These are phyloP conservation scores for Tremellales sp. DNA, from an alignment of 1,284 basidiomycete species.

Conservation along the genomic window DNA sequence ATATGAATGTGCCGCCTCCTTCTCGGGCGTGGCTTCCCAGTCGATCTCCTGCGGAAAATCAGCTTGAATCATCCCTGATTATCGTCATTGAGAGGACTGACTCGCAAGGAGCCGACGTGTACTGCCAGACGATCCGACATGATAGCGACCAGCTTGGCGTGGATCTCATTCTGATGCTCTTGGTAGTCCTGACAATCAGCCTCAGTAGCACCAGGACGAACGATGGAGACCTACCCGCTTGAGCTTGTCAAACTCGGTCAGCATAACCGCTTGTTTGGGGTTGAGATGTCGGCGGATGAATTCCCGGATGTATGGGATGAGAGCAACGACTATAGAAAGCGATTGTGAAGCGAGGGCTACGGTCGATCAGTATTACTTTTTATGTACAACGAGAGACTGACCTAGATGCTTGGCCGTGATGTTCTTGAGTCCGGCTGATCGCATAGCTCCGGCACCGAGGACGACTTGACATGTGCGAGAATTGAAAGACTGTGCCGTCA, in stretches of 20 bases:
- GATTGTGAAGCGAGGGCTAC: conserved; percentile 91
- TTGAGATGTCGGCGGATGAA: conserved; percentile 87
- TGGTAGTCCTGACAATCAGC: conserved; percentile 73
- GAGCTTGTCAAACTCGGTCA: conserved; percentile 96
- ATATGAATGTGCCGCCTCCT: conserved; percentile 58
- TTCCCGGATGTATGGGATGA: conserved; percentile 94
- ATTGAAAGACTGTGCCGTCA: conserved; percentile 67
- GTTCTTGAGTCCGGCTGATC: conserved; percentile 93
- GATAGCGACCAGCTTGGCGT: conserved; percentile 94
- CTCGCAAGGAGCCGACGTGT: conserved; percentile 57
- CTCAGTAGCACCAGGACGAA: background rate
- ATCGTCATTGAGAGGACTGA: conserved; percentile 13
- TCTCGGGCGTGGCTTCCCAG: conserved; percentile 63
- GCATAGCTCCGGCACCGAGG: conserved; percentile 94
- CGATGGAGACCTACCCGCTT: conserved; percentile 63
- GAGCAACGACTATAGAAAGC: conserved; percentile 86
- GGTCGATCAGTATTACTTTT: background rate
- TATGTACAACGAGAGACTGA: conserved; percentile 48
- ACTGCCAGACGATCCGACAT: conserved; percentile 92
- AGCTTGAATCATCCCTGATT: background rate
- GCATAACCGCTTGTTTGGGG: conserved; percentile 89
- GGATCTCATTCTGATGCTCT: conserved; percentile 99
- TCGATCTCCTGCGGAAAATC: conserved; percentile 59
- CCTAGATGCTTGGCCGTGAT: conserved; percentile 97
- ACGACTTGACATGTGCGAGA: conserved; percentile 98